Conservation (phyloP, 768 basidiomycete species). For the Lactifluus echinatus region DNA sequence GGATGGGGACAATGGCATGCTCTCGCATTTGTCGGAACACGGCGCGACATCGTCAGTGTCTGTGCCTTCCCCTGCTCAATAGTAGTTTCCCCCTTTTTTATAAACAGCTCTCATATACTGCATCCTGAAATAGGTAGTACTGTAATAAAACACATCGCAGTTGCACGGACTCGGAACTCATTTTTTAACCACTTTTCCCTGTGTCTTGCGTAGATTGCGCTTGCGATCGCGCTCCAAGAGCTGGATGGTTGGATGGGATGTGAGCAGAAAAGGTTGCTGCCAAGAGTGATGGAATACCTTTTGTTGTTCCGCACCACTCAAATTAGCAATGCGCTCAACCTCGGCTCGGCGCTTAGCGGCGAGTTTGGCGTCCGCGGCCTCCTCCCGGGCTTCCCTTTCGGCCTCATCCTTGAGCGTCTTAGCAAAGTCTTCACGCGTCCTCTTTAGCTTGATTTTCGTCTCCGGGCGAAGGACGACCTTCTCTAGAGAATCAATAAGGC, state of each 20-base stretch:
- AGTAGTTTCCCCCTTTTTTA: neutral
- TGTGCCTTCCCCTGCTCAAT: neutral
- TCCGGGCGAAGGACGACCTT: constrained; percentile 60
- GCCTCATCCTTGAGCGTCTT: constrained; percentile 60
- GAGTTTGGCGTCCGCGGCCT: constrained; percentile 60
- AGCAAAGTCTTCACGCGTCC: constrained; percentile 62
- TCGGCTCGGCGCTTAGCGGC: constrained; percentile 66
- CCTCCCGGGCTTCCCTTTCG: constrained; percentile 60
- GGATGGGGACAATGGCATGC: constrained; percentile 4
- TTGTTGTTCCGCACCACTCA: constrained; percentile 74
- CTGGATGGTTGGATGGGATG: constrained; percentile 26
- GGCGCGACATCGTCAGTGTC: constrained; percentile 6
- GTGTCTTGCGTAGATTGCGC: constrained; percentile 57
- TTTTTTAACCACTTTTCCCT: constrained; percentile 53
- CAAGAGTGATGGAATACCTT: constrained; percentile 43
- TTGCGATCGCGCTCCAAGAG: constrained; percentile 71
- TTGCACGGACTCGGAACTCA: constrained; percentile 15
- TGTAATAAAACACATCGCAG: neutral
- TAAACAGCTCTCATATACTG: too few relatives aligned
- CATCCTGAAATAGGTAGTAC: constrained; percentile 1
- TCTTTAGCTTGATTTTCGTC: constrained; percentile 69
- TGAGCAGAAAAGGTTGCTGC: neutral
- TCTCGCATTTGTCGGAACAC: constrained; percentile 2
- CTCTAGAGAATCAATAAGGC: constrained; percentile 61
- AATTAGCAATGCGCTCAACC: constrained; percentile 60